phyloP scores from a whole-genome alignment of 768 basidiomycete species.

The Crepidotus variabilis region DNA sequence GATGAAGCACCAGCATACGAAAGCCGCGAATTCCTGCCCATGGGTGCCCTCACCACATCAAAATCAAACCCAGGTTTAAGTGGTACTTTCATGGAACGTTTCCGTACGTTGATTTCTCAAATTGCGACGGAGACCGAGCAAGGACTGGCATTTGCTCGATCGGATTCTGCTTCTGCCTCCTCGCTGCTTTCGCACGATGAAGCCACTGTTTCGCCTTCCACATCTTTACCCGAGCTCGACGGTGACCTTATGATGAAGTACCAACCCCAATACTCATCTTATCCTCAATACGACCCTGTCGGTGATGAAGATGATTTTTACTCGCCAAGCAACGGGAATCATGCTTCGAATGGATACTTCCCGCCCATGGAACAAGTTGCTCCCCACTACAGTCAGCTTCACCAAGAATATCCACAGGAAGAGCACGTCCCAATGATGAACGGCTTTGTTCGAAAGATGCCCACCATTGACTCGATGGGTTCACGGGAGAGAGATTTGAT shows the following conservation, averaged over 20 bases:
- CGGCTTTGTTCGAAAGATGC: conserved; percentile 66
- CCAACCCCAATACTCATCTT: not conserved
- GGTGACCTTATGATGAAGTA: not conserved
- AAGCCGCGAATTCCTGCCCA: conserved; percentile 13
- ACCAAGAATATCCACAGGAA: conserved; percentile 36
- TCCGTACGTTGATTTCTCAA: conserved; percentile 46
- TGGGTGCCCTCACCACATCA: conserved; percentile 5
- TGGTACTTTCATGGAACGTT: conserved; percentile 43
- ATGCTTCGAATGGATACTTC: not conserved
- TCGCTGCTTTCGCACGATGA: conserved; percentile 15
- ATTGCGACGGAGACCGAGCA: conserved; percentile 53
- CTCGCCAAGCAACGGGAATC: not conserved
- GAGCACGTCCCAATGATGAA: conserved; percentile 61
- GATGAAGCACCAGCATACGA: conserved; percentile 13
- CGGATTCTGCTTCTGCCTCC: conserved; percentile 19
- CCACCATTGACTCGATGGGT: conserved; percentile 75
- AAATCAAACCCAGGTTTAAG: conserved; percentile 31
- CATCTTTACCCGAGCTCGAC: not conserved
- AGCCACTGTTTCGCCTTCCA: conserved; percentile 8
- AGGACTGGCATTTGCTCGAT: conserved; percentile 35
- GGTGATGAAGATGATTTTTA: conserved; percentile 27
- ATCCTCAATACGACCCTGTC: conserved; percentile 12
- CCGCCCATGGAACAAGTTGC: conserved; percentile 18
- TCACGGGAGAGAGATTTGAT: conserved; percentile 42
- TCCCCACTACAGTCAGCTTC: conserved; percentile 5